These are phyloP conservation scores for Hymenoscyphus fructigenus DNA, from an alignment of 2,329 filamentous ascomycete species.

Conservation along the genomic window DNA sequence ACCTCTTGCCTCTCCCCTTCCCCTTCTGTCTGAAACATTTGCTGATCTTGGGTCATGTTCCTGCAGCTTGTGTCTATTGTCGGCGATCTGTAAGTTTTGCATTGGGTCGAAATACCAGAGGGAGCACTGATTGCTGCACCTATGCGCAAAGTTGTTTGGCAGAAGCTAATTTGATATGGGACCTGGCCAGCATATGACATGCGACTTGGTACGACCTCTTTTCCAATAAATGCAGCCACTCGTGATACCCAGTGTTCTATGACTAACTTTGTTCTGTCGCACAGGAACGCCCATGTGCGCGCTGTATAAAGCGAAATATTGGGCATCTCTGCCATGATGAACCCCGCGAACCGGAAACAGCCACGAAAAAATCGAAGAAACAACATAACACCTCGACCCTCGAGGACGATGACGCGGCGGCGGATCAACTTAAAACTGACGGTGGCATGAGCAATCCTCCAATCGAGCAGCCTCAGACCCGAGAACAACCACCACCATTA, in stretches of 20 bases:
- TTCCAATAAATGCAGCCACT: conserved; percentile 32
- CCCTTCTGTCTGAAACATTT: conserved; percentile 29
- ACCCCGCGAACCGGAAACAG: conserved; percentile 74
- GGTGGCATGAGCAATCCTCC: conserved; percentile 53
- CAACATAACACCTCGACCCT: conserved; percentile 54
- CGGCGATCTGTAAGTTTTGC: conserved; percentile 77
- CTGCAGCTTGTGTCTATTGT: conserved; percentile 82
- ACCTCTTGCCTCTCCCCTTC: conserved; percentile 29
- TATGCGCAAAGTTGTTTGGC: conserved; percentile 36
- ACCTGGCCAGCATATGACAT: conserved; percentile 76
- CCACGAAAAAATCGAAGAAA: conserved; percentile 72
- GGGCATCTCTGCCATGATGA: conserved; percentile 98
- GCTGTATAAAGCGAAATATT: conserved; percentile 98
- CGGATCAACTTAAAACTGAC: conserved; percentile 50
- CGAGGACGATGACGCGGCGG: conserved; percentile 58
- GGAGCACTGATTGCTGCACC: conserved; percentile 31
- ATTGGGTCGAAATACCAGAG: conserved; percentile 34
- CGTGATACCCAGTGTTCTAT: conserved; percentile 34
- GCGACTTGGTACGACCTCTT: conserved; percentile 71
- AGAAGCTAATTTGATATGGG: conserved; percentile 38
- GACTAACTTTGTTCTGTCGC: conserved; percentile 34
- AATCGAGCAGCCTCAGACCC: conserved; percentile 54
- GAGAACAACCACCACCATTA: conserved; percentile 37
- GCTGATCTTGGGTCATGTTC: conserved; percentile 41
- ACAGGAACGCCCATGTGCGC: conserved; percentile 91